Conservation (phyloP, 352 stramenopile genomes). For the Aphanomyces euteiches region DNA sequence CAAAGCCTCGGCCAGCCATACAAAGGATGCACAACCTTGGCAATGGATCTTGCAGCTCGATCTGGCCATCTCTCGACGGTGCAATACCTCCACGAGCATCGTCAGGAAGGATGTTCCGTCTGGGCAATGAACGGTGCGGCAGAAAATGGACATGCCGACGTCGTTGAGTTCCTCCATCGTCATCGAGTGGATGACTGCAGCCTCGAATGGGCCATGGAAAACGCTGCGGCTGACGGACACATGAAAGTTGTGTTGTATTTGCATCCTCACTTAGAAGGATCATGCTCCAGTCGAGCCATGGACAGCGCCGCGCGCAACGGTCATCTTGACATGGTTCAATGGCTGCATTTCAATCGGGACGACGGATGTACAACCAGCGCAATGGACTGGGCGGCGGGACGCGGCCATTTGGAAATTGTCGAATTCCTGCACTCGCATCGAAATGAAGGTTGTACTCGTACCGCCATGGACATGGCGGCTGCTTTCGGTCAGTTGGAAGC, state of each 20-base stretch:
- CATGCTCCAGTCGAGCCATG: conserved; percentile 19
- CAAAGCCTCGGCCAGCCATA: neutral
- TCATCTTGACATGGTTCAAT: conserved; percentile 20
- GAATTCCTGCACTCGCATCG: conserved; percentile 21
- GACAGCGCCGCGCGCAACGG: conserved; percentile 22
- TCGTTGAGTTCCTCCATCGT: neutral
- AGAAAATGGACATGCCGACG: conserved; percentile 6
- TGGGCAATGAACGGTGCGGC: conserved; percentile 21
- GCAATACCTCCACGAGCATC: conserved; percentile 30
- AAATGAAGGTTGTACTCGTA: conserved; percentile 18
- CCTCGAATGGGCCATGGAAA: conserved; percentile 15
- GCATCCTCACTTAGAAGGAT: neutral
- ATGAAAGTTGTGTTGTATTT: conserved; percentile 5
- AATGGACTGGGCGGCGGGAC: conserved; percentile 14
- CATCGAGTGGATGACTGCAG: neutral
- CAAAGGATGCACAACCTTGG: conserved; percentile 33
- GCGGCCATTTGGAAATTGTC: conserved; percentile 18
- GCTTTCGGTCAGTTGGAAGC: neutral
- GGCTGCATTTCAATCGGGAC: conserved; percentile 4
- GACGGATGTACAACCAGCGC: conserved; percentile 21
- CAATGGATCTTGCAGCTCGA: conserved; percentile 11
- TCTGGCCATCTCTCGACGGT: conserved; percentile 18
- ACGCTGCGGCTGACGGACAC: conserved; percentile 9
- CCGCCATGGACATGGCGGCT: conserved; percentile 16
- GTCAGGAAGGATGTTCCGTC: conserved; percentile 26